phyloP scores from a whole-genome alignment of 78 protist species.

The Dictyostelium brefeldianum region DNA sequence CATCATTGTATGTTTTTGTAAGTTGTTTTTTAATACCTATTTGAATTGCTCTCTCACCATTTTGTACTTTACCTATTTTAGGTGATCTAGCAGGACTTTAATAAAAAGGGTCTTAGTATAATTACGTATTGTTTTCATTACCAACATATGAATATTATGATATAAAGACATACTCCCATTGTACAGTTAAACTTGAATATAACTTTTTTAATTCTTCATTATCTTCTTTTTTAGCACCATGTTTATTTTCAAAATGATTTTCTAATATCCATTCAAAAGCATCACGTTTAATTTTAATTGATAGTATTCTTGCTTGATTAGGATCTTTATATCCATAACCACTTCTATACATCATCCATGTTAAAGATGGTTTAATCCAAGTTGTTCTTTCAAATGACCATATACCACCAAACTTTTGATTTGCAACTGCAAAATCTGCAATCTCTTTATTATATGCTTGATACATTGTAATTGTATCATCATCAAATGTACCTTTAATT shows the following conservation, averaged over 20 bases:
- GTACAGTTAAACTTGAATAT: neutral
- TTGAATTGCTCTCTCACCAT: constrained; percentile 50
- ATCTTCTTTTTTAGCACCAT: neutral
- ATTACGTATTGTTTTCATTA: too few relatives aligned
- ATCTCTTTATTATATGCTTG: constrained; percentile 41
- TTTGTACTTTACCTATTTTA: neutral
- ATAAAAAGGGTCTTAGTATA: too few relatives aligned
- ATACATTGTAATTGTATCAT: constrained; percentile 30
- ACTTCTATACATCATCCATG: constrained; percentile 54
- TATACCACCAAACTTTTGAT: constrained; percentile 12
- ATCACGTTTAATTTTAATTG: constrained; percentile 18
- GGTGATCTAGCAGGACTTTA: constrained; percentile 35
- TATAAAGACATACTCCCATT: constrained; percentile 63
- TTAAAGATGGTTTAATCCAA: constrained; percentile 56
- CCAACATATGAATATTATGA: too few relatives aligned
- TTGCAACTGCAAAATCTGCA: constrained; percentile 21
- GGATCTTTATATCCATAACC: constrained; percentile 18
- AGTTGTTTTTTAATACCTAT: constrained; percentile 8
- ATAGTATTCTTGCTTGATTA: constrained; percentile 17
- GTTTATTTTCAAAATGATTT: neutral
- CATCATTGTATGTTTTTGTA: constrained; percentile 1
- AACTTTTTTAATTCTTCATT: neutral
- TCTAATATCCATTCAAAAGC: constrained; percentile 58
- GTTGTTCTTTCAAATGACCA: constrained; percentile 14
- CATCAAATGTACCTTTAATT: constrained; percentile 39